A percentile compares a stretch with the other conserved stretches of the same genome.
Conservation (phyloP, 1,284 basidiomycete genomes). For the Lignosus rhinocerotis region DNA sequence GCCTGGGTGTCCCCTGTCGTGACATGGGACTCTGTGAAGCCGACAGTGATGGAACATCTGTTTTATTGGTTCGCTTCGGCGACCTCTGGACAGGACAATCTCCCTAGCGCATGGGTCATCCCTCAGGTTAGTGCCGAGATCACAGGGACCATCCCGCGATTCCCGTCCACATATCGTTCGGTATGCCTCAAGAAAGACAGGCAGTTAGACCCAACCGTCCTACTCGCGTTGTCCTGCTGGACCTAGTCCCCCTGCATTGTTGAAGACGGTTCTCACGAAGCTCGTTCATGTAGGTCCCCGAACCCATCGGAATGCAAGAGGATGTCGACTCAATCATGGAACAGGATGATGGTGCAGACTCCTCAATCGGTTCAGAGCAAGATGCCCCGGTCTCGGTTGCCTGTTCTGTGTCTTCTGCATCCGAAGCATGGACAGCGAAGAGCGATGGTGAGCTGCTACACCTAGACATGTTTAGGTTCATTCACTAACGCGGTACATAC, state of each 20-base stretch:
- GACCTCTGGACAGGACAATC: conserved; percentile 4
- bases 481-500: neutral
- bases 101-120: conserved; percentile 25
- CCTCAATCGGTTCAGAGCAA: neutral
- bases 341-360: conserved; percentile 25
- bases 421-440: conserved; percentile 45
- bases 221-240: conserved; percentile 1
- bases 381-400: neutral
- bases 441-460: conserved; percentile 36
- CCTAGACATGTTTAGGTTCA: neutral
- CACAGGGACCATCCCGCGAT: neutral
- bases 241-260: conserved; percentile 3
- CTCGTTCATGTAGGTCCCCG: conserved; percentile 43
- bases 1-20: conserved; percentile 17
- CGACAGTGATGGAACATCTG: conserved; percentile 30
- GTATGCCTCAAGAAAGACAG: neutral
- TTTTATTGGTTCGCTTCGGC: conserved; percentile 35
- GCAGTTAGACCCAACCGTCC: neutral
- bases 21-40: conserved; percentile 7
- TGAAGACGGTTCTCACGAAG: neutral
- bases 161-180: neutral
- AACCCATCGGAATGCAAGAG: conserved; percentile 38
- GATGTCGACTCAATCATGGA: conserved; percentile 17
- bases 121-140: conserved; percentile 36
- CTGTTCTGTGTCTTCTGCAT: conserved; percentile 41